Conservation (phyloP, 306 rosid species). For the Calophaca sinica region DNA sequence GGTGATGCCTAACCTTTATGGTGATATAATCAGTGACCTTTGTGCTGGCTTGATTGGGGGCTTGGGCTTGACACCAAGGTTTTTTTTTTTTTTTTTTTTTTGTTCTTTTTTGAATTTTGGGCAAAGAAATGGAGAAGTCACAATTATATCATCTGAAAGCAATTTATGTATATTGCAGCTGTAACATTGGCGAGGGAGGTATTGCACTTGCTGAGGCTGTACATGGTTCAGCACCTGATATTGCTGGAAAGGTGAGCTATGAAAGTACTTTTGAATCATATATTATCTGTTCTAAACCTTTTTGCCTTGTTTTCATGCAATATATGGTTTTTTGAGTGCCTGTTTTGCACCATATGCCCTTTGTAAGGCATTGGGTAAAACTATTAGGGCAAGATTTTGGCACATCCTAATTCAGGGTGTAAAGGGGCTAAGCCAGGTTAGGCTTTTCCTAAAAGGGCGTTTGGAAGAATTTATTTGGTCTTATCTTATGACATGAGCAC, state of each 20-base stretch:
- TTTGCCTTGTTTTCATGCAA: constrained; percentile 5
- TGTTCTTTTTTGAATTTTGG: not conserved
- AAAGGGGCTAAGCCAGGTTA: constrained; percentile 2
- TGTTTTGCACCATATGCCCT: constrained; percentile 3
- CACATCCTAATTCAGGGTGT: constrained; percentile 7
- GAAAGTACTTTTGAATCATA: constrained; percentile 17
- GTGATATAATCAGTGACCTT: constrained; percentile 98
- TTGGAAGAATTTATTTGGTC: too few relatives aligned
- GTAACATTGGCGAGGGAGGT: constrained; percentile 98
- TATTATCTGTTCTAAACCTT: constrained; percentile 13
- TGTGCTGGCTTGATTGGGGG: constrained; percentile 99
- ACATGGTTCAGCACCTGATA: constrained; percentile 99
- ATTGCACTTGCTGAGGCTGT: constrained; percentile 99
- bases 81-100: constrained; percentile 17
- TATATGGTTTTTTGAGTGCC: not conserved
- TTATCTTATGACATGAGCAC: too few relatives aligned
- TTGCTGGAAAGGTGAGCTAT: constrained; percentile 92
- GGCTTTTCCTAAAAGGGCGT: not conserved
- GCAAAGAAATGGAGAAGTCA: constrained; percentile 12
- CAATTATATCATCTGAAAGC: constrained; percentile 44
- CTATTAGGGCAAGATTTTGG: not conserved
- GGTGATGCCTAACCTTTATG: constrained; percentile 99
- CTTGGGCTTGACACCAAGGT: constrained; percentile 98
- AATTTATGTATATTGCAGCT: constrained; percentile 56
- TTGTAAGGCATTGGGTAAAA: constrained; percentile 15